Base-by-base conservation (phyloP, 23 red algal species). In the Agarophyton chilense region DNA sequence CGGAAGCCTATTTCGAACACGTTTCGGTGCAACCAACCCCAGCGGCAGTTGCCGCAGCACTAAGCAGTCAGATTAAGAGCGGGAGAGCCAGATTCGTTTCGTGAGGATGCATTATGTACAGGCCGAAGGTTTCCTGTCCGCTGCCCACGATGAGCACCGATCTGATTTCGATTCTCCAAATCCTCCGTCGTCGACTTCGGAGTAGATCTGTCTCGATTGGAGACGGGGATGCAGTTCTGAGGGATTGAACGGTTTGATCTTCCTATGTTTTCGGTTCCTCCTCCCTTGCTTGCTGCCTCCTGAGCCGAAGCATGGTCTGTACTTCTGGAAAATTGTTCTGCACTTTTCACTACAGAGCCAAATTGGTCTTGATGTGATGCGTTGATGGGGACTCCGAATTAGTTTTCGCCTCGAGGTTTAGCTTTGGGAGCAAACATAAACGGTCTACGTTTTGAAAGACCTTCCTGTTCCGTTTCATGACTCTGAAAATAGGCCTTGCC, bases 401-500 rank as follows among this genome's bases (percentile, higher is more conserved):
- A 29, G 19, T 70, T 70, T 42, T 18, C 32, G 14, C 32, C 28
- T 55, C 73, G 9, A 29, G 25, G 36, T 6, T 85, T 61, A 52
- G 70, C 81, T 22, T 61, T 53, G 19, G 81, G 42, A 14, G 81
- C 38, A 14, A 46, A 52, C 24, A 81, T 64, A 44, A 68, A 90
- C 8, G 86, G 86, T 65, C 52, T 19, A 43, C 47, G 52, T 49
- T 71, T 64, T 5, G 51, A 52, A 33, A 80, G 42, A 42, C 42
- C 86, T 32, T 63, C 34, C 21, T 33, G 86, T 18, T 41, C 72
- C 2, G 71, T 90, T 61, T 90, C 73, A 34, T 72, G 80, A 32
- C 71, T 55, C 53, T 90, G 80, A 1, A n/a, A 80, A 24, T 74
- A 72, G 12, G 86, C 46, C 56, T 81, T 78, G 43, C 78, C 29